These are phyloP conservation scores for Entomortierella beljakovae DNA, from an alignment of 192 early-diverging fungal species.

Conservation along the genomic window DNA sequence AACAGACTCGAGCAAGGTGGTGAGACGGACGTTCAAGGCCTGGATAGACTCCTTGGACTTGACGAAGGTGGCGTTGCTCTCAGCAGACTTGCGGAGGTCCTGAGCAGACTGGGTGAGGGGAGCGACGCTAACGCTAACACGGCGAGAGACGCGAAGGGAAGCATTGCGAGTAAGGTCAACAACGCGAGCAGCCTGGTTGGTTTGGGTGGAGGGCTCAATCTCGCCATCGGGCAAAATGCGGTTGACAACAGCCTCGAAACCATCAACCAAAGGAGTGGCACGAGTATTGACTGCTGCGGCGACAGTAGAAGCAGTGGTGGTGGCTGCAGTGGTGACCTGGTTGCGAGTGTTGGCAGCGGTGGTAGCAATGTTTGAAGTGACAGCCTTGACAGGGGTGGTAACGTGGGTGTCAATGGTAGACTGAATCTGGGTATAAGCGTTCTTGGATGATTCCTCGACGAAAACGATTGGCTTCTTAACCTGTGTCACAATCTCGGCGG, in stretches of 20 bases:
- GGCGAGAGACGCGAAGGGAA: slow-evolving; percentile 50
- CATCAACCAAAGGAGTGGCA: slow-evolving; percentile 54
- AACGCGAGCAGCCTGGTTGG: slow-evolving; percentile 52
- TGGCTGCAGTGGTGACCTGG: slow-evolving; percentile 34
- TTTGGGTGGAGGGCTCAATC: slow-evolving; percentile 32
- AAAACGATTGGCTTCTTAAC: slow-evolving; percentile 59
- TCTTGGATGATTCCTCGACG: slow-evolving; percentile 48
- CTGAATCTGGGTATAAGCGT: slow-evolving; percentile 59
- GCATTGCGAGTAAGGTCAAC: slow-evolving; percentile 46
- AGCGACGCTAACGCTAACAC: slow-evolving; percentile 36
- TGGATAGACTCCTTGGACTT: slow-evolving; percentile 53
- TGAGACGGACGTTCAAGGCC: slow-evolving; percentile 41
- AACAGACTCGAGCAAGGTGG: slow-evolving; percentile 30
- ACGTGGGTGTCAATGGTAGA: slow-evolving; percentile 57
- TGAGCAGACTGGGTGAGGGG: slow-evolving; percentile 40
- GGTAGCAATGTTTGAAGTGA: slow-evolving; percentile 46
- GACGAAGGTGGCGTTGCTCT: slow-evolving; percentile 41
- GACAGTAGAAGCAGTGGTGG: slow-evolving; percentile 44
- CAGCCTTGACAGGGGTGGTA: slow-evolving; percentile 66
- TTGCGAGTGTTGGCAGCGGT: slow-evolving; percentile 25
- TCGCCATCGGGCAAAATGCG: slow-evolving; percentile 45
- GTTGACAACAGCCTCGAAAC: slow-evolving; percentile 50
- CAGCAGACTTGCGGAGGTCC: slow-evolving; percentile 43
- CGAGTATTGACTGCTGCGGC: slow-evolving; percentile 67
- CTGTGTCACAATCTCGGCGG: slow-evolving; percentile 66